These are phyloP conservation scores for Aspergillus pseudoviridinutans DNA, from an alignment of 2,329 filamentous ascomycete species.

Conservation along the genomic window DNA sequence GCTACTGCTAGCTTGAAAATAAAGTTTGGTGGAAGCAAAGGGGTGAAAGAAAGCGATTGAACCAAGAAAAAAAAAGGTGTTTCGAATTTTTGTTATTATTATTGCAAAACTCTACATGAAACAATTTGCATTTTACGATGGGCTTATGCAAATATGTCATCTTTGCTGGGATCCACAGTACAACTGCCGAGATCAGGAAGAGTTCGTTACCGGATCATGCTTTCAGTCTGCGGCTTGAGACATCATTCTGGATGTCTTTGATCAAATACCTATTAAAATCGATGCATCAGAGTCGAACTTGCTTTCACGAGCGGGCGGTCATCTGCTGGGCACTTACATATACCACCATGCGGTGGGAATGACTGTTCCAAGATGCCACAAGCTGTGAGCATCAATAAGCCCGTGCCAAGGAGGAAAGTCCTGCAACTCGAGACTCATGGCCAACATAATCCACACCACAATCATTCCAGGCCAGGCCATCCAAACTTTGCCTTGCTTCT, in stretches of 20 bases:
- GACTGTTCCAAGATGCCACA: constrained; percentile 96
- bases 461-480: constrained; percentile 85
- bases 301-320: neutral
- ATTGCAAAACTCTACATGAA: neutral
- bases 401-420: constrained; percentile 85
- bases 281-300: constrained; percentile 19
- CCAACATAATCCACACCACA: constrained; percentile 84
- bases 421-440: constrained; percentile 92
- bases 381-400: constrained; percentile 83
- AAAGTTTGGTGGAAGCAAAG: neutral
- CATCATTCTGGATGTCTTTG: constrained; percentile 78
- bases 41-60: neutral
- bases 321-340: constrained; percentile 60
- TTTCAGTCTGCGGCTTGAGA: constrained; percentile 70
- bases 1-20: neutral
- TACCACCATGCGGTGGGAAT: constrained; percentile 88
- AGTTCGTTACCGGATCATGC: constrained; percentile 40
- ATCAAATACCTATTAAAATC: constrained; percentile 67
- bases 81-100: neutral
- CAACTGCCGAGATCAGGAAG: too few relatives aligned
- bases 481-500: constrained; percentile 69
- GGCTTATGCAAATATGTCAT: neutral
- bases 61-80: neutral
- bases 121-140: neutral
- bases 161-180: neutral